These are phyloP conservation scores for Theileria luwenshuni DNA, from an alignment of 169 alveolate genomes.

Conservation along the genomic window DNA sequence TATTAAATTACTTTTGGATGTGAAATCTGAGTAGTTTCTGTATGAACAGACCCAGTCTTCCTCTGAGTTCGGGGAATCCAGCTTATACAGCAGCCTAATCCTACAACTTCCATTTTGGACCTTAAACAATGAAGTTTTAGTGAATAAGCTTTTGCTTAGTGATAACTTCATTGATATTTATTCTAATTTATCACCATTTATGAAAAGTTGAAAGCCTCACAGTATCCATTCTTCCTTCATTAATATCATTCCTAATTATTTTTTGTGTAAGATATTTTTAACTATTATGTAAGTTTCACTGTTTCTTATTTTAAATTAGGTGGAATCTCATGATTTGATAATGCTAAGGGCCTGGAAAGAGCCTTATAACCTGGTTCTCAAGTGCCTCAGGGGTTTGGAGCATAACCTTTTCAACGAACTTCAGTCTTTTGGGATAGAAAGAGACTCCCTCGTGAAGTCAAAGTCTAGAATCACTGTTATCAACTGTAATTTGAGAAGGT, in stretches of 20 bases:
- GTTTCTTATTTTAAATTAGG: not conserved
- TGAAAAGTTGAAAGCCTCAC: not conserved
- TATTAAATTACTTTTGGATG: slow-evolving; percentile 25
- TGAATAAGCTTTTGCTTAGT: slow-evolving; percentile 5
- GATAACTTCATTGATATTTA: not conserved
- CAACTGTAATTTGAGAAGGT: slow-evolving; percentile 19
- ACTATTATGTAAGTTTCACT: not conserved
- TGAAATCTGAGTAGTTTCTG: not conserved
- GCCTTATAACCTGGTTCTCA: slow-evolving; percentile 32
- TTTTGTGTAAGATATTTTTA: not conserved
- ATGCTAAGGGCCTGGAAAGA: slow-evolving; percentile 39
- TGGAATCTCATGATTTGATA: slow-evolving; percentile 1
- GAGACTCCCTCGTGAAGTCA: slow-evolving; percentile 26
- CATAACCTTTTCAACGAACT: slow-evolving; percentile 36
- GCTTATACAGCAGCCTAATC: slow-evolving; percentile 17
- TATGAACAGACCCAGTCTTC: slow-evolving; percentile 60
- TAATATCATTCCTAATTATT: not conserved
- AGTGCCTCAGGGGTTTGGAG: slow-evolving; percentile 56
- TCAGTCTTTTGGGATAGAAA: slow-evolving; percentile 46
- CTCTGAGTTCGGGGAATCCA: slow-evolving; percentile 9
- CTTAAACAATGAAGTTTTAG: not conserved
- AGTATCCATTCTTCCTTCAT: not conserved
- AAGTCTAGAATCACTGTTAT: slow-evolving; percentile 28
- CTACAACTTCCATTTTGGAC: not conserved
- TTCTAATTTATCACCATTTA: not conserved